These are phyloP conservation scores for Pseudogymnoascus sp. DNA, from an alignment of 2,329 filamentous ascomycete genomes.

Conservation along the genomic window DNA sequence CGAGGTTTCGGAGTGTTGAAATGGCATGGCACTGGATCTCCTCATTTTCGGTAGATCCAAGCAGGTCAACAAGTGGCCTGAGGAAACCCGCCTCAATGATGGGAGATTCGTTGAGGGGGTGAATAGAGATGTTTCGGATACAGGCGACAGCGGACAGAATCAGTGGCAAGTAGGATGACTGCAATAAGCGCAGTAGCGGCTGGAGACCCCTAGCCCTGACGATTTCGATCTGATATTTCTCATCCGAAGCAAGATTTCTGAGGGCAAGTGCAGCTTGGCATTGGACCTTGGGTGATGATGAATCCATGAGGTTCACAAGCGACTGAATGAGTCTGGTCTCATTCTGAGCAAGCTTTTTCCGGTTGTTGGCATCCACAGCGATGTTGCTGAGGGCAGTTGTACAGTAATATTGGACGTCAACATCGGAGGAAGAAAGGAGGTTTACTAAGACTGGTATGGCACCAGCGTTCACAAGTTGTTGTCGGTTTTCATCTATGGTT, in stretches of 20 bases:
- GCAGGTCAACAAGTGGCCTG: constrained; percentile 82
- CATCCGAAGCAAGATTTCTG: constrained; percentile 90
- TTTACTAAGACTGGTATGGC: constrained; percentile 97
- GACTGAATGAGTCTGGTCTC: constrained; percentile 90
- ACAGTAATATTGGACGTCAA: constrained; percentile 99
- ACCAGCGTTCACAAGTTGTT: constrained; percentile 92
- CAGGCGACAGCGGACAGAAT: constrained; percentile 96
- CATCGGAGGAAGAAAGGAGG: constrained; percentile 82
- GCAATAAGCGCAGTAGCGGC: constrained; percentile 78
- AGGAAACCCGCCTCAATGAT: constrained; percentile 98
- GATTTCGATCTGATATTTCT: constrained; percentile 97
- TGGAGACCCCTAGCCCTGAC: constrained; percentile 79
- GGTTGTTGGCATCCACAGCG: constrained; percentile 84
- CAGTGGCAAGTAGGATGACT: constrained; percentile 90
- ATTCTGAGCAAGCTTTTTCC: constrained; percentile 81
- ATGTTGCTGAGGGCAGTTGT: constrained; percentile 98
- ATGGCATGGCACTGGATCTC: constrained; percentile 99
- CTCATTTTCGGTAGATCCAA: constrained; percentile 94
- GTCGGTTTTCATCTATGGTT: constrained; percentile 81
- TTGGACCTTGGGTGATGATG: constrained; percentile 92
- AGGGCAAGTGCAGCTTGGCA: constrained; percentile 93
- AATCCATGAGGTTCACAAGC: constrained; percentile 93
- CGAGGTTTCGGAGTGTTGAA: constrained; percentile 88
- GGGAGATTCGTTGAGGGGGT: constrained; percentile 93
- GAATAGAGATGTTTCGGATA: constrained; percentile 98